Base-by-base conservation (phyloP, 1,139 yeast genomes). In the Geotrichum restrictum region DNA sequence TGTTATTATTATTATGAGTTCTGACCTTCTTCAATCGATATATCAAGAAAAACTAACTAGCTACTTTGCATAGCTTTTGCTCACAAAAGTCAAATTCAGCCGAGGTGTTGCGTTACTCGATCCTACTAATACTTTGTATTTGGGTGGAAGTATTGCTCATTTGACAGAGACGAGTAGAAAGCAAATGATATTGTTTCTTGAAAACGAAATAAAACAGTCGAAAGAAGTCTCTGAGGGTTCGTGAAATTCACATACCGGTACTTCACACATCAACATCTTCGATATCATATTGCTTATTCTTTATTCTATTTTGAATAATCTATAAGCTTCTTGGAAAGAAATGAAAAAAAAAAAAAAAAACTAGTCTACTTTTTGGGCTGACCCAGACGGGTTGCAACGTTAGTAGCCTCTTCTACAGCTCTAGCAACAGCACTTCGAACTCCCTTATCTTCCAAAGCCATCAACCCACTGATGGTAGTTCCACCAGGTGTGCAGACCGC, bases 401-500 rank as follows among this genome's bases (percentile, higher is more conserved):
- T 78, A 18, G 97, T 88, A 38, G 97, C 93, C 66, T 89, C 95
- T 67, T 87, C 93, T 24, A 93, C 85, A 45, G 95, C 96, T 62
- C 89, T 78, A 47, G 95, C 82, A 62, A 93, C 85, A 21, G 89
- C 89, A 48, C 89, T 80, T 72, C 96, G 83, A 46, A 93, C 87
- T 44, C 91, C 95, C 50, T 82, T 82, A 62, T 89, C 96, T 72
- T 93, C 99, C 85, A 94, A 81, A 62, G 82, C 88, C 69, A 91
- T 78, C 57, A 94, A 75, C 0, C 99, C 99, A 3, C 96, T 96
- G 67, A 94, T 93, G 7, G 99, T 93, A 51, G 97, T 91, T 37
- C 99, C 99, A 33, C 95, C 98, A 16, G 99, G 99, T 0, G 99
- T 93, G 67, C 97, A 89, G 5, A 93, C 94, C 64, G 85, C 85